Evolutionary conservation across 495 filamentous ascomycete species (phyloP).

Genomic region (Wilcoxina mikolae): DNA sequence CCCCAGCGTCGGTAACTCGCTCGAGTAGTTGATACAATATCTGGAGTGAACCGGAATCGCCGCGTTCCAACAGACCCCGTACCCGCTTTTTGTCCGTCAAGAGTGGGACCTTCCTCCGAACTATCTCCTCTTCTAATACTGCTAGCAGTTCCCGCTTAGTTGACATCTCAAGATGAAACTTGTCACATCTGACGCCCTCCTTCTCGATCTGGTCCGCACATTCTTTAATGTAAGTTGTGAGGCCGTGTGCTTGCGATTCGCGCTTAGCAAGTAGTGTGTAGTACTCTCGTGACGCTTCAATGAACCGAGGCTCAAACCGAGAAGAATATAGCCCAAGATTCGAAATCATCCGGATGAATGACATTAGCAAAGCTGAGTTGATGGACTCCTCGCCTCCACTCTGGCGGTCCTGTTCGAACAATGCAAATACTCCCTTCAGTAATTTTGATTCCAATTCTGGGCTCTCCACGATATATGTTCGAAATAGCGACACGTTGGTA

Average conservation of each 20-base stretch:
- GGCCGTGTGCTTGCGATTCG: conserved; percentile 38
- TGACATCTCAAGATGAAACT: conserved; percentile 62
- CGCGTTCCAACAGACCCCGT: conserved; percentile 49
- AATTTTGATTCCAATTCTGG: conserved; percentile 38
- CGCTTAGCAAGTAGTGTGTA: conserved; percentile 50
- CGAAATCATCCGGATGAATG: conserved; percentile 66
- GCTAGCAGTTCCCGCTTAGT: conserved; percentile 63
- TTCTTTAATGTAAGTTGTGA: conserved; percentile 56
- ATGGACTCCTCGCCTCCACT: conserved; percentile 33
- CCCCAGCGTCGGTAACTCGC: conserved; percentile 46
- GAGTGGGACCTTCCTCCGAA: conserved; percentile 44
- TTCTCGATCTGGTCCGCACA: conserved; percentile 49
- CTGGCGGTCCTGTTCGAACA: conserved; percentile 57
- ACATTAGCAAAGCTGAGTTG: conserved; percentile 45
- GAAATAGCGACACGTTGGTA: conserved; percentile 45
- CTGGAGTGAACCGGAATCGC: conserved; percentile 50
- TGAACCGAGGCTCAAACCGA: conserved; percentile 63
- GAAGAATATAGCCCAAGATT: conserved; percentile 61
- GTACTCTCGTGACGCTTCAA: conserved; percentile 49
- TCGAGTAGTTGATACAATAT: conserved; percentile 63
- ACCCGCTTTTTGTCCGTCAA: conserved; percentile 50
- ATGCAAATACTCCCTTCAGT: conserved; percentile 55
- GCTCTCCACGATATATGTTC: conserved; percentile 42
- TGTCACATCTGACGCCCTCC: conserved; percentile 59
- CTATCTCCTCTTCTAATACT: conserved; percentile 51